Conservation (phyloP, 176 grass and related monocot species). For the Rhynchospora tenuis region DNA sequence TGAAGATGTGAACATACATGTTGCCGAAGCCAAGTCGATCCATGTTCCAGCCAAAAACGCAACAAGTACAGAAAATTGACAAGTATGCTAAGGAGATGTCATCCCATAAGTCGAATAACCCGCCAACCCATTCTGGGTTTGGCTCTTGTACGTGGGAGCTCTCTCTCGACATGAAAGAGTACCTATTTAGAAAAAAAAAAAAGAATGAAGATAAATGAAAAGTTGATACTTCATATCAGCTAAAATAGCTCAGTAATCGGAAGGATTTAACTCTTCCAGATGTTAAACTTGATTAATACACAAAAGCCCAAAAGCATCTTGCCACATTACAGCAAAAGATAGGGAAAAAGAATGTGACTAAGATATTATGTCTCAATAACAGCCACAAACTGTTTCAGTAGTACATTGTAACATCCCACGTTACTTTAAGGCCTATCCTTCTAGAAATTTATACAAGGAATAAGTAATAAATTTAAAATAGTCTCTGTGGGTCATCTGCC, state of each 20-base stretch:
- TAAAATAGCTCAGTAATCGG: neutral
- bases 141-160: neutral
- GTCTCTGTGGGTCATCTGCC: neutral
- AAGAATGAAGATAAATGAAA: neutral
- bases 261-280: neutral
- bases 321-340: neutral
- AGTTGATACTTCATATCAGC: neutral
- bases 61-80: conserved; percentile 75
- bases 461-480: neutral
- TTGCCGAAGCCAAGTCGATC: conserved; percentile 63
- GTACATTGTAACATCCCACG: neutral
- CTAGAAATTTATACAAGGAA: neutral
- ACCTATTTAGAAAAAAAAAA: neutral
- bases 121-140: conserved; percentile 39
- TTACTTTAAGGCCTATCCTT: neutral
- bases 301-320: neutral
- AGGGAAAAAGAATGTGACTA: neutral
- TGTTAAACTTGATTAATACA: neutral
- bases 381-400: neutral
- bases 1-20: conserved; percentile 62
- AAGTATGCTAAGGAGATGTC: conserved; percentile 68
- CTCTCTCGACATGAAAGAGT: conserved; percentile 27
- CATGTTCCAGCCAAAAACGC: conserved; percentile 76
- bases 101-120: conserved; percentile 53
- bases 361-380: neutral